Evolutionary conservation across 495 filamentous ascomycete species (phyloP).

Genomic region (Neurospora hispaniola): DNA sequence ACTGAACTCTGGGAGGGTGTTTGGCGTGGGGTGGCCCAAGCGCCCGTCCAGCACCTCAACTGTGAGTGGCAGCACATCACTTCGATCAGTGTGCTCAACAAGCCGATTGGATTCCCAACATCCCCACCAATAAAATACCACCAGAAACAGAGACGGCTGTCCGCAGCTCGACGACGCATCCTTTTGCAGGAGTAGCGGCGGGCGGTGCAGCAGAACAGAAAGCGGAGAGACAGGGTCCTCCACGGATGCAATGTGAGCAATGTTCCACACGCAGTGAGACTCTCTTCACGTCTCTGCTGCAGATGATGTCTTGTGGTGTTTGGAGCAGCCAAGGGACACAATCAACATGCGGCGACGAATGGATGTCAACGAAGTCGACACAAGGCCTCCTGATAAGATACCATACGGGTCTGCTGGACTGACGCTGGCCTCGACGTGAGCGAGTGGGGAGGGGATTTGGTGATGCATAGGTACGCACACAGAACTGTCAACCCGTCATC

Average conservation of each 20-base stretch:
- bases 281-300: neutral
- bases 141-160: neutral
- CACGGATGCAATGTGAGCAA: neutral
- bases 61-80: neutral
- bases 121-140: slow-evolving; percentile 6
- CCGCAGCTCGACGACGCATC: neutral
- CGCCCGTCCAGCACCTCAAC: neutral
- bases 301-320: neutral
- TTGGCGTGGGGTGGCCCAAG: neutral
- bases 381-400: slow-evolving; percentile 1
- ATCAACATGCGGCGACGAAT: slow-evolving; percentile 7
- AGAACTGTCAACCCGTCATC: neutral
- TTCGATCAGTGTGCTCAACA: neutral
- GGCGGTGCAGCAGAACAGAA: neutral
- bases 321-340: neutral
- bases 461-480: neutral
- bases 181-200: neutral
- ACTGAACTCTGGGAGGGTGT: neutral
- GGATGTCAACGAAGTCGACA: slow-evolving; percentile 10
- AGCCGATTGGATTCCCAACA: slow-evolving; percentile 3
- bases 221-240: neutral
- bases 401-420: neutral
- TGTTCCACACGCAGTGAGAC: neutral
- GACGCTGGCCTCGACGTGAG: neutral
- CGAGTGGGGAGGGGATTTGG: neutral